phyloP scores from a whole-genome alignment of 768 basidiomycete genomes.

The Tubosaeta sp. region DNA sequence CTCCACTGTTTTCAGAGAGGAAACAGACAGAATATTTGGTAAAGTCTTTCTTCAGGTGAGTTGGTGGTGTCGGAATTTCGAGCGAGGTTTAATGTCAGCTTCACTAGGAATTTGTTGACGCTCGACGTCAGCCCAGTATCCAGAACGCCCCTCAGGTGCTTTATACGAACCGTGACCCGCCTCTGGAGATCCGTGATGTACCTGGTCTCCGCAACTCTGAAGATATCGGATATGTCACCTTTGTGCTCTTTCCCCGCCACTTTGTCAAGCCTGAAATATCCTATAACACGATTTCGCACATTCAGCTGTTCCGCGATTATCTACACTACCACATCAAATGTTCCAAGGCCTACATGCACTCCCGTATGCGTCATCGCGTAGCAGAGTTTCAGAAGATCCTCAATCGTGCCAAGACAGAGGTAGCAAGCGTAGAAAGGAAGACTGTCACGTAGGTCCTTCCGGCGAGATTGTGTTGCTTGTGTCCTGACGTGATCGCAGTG shows the following conservation, averaged over 20 bases:
- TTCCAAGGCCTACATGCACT: constrained; percentile 99
- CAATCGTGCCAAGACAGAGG: constrained; percentile 94
- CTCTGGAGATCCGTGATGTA: constrained; percentile 90
- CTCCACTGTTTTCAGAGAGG: constrained; percentile 94
- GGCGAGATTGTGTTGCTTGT: not conserved
- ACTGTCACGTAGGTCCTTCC: constrained; percentile 67
- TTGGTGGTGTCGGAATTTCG: not conserved
- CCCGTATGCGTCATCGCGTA: constrained; percentile 90
- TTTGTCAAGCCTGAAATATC: constrained; percentile 70
- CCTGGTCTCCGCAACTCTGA: constrained; percentile 78
- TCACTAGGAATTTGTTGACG: constrained; percentile 94
- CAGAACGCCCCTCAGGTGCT: constrained; percentile 97
- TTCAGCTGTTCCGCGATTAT: constrained; percentile 96
- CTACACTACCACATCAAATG: constrained; percentile 99
- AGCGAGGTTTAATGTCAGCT: constrained; percentile 4
- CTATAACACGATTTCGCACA: constrained; percentile 81
- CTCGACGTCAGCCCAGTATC: constrained; percentile 86
- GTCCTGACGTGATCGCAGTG: constrained; percentile 34
- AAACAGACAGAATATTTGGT: constrained; percentile 95
- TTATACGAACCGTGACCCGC: constrained; percentile 92
- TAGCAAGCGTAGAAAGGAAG: constrained; percentile 76
- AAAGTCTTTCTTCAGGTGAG: constrained; percentile 95
- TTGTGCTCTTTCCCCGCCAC: constrained; percentile 96
- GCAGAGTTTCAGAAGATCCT: constrained; percentile 94
- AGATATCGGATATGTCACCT: constrained; percentile 94